Conservation (phyloP, 2,329 filamentous ascomycete genomes). For the Xylariaceae sp. region DNA sequence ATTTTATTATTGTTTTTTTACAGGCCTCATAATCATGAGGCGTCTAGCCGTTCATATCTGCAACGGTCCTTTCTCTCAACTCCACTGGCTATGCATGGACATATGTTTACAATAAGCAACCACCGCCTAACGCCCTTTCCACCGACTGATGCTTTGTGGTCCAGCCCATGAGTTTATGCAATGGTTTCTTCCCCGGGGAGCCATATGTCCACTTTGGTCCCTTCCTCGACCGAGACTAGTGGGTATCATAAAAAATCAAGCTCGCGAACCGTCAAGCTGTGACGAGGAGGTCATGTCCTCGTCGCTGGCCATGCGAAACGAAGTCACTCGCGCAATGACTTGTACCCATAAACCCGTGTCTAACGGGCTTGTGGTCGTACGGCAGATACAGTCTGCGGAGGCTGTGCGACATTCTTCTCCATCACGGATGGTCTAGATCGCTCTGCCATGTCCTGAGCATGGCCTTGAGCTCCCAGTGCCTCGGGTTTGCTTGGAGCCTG, state of each 20-base stretch:
- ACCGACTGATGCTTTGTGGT: conserved; percentile 12
- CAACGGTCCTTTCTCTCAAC: conserved; percentile 15
- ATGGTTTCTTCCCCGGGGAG: conserved; percentile 9
- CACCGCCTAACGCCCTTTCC: conserved; percentile 10
- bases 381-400: conserved; percentile 5
- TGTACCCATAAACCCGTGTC: background rate
- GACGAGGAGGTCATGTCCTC: background rate
- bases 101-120: conserved; percentile 25
- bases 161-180: conserved; percentile 28
- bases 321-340: conserved; percentile 1
- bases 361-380: background rate
- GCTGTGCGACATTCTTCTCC: background rate
- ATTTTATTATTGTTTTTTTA: conserved; percentile 19
- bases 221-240: conserved; percentile 10
- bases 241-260: conserved; percentile 20
- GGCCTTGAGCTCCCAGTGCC: conserved; percentile 17
- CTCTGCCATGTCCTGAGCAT: conserved; percentile 7
- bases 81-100: conserved; percentile 27
- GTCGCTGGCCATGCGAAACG: background rate
- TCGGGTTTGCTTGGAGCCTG: background rate
- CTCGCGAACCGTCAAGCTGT: conserved; percentile 5
- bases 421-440: conserved; percentile 2
- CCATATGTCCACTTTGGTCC: conserved; percentile 4
- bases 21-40: conserved; percentile 3
- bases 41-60: conserved; percentile 4